Base-by-base conservation (phyloP, 2,329 filamentous ascomycete species). In the Alternaria triticimaculans region DNA sequence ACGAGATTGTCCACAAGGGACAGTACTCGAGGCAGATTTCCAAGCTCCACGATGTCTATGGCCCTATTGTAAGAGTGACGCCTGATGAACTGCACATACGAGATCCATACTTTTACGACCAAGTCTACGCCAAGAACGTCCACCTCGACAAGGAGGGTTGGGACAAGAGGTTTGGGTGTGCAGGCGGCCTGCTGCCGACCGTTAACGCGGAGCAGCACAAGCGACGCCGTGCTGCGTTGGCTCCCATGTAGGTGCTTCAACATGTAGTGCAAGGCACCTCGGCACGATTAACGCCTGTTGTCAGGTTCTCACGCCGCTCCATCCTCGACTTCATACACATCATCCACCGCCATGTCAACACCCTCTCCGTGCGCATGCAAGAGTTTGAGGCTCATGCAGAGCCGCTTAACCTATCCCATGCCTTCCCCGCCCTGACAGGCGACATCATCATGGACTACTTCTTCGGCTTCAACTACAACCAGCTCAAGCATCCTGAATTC, bases 361-460 rank as follows among this genome's bases (percentile, higher is more conserved):
- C 75, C 5, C 67, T 79, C 26, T 70, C 70, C 6, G 41, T 56
- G 14, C 73, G 75, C 28, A 74, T 76, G 66, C 71, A 72, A 51
- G 75, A 76, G 51, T 78, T 75, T 65, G 73, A 75, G 55, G 63
- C 60, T 8, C 62, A 71, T 45, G 74, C 77, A 53, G 72, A 76
- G 62, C 73, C 76, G 4, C 44, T 78, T 50, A 78, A 76, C 53
- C 59, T 79, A 26, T 69, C 66, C 12, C 60, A 72, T 59, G 73
- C 80, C 0, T 82, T 81, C 54, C 80, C 77, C 21, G 82, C 81
- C 20, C 75, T 81, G 49, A 81, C 81, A 2, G 82, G 82, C 30
- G 83, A 85, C 30, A 79, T 84, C 48, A 82, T 85, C 65, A 82
- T 82, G 63, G 76, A 82, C 56, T 84, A 83, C 62, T 78, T 77